Conservation (phyloP, 192 early-diverging fungal genomes). For the Entomortierella lignicola region DNA sequence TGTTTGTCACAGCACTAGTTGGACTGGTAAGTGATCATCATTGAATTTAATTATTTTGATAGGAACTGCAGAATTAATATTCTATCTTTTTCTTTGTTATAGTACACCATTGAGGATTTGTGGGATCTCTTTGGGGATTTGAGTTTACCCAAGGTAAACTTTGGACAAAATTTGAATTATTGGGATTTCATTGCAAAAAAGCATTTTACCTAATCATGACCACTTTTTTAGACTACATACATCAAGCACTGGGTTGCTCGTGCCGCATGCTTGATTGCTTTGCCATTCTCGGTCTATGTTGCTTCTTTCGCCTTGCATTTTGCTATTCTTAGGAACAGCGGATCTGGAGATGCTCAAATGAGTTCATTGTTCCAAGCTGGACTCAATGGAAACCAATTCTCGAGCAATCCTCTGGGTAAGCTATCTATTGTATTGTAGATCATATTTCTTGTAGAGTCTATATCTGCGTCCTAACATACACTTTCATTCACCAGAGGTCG, state of each 20-base stretch:
- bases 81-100: not conserved
- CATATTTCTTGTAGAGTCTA: no score
- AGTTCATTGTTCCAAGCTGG: slow-evolving; percentile 97
- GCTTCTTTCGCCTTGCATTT: slow-evolving; percentile 90
- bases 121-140: slow-evolving; percentile 88
- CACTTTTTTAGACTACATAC: slow-evolving; percentile 62
- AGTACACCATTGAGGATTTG: slow-evolving; percentile 91
- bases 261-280: slow-evolving; percentile 78
- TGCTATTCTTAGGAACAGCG: slow-evolving; percentile 80
- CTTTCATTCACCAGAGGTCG: slow-evolving; percentile 74
- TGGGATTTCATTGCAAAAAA: no score
- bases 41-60: no score
- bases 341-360: slow-evolving; percentile 93
- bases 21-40: slow-evolving; percentile 63
- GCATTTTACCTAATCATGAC: slow-evolving; percentile 11
- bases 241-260: slow-evolving; percentile 88
- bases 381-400: slow-evolving; percentile 83
- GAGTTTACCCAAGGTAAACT: slow-evolving; percentile 61
- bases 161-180: no score
- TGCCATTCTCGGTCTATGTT: slow-evolving; percentile 88
- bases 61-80: slow-evolving; percentile 44
- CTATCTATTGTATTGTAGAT: no score
- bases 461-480: not conserved
- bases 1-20: slow-evolving; percentile 91
- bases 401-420: slow-evolving; percentile 83